Base-by-base conservation (phyloP, 169 alveolate genomes). In the Plasmodium ovale region DNA sequence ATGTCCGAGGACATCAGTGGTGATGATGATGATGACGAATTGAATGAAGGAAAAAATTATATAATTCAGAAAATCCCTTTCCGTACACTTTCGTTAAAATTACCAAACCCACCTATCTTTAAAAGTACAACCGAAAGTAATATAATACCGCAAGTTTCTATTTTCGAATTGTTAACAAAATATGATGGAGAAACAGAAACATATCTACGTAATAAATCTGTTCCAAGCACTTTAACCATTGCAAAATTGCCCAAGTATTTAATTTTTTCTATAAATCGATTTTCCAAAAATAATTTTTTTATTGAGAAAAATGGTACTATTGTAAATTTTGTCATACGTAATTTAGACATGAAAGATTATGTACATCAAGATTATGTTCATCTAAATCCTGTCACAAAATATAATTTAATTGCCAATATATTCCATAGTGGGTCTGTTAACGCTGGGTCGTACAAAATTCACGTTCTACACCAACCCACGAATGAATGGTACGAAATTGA, bases 251-350 rank as follows among this genome's bases (percentile, higher is more conserved):
- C 99, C 0, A 94, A 94, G 87, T 97, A 97, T 87, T 89, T 97
- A 47, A 93, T 98, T 16, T 88, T 98, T 71, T 98, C 97, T 53
- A 91, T 97, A 69, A 96, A 97, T 79, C 94, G 99, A 88, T 98
- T 98, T 94, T 93, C 96, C 14, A 96, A 95, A 85, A 97, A 98
- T 94, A 97, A 98, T 84, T 97, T 97, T 94, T 98, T 97, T 92
- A 92, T 96, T 33, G 99, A 99, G 90, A 99, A 99, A 94, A 99
- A 99, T 74, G 99, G 99, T n/a, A 98, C 99, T n/a, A 96, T 99
- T 67, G 99, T 98, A 79, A 97, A 98, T 54, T 98, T 99, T 88
- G 99, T 99, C 7, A 88, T 98, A 65, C 97, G 97, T 72, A 96
- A 97, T 88, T 93, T 97, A 31, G 99, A 97, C 89, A 92, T 97